Percentiles rank a stretch among this genome's conserved stretches.
Evolutionary conservation across 495 filamentous ascomycete species (phyloP).

Genomic region (Penicillium antarcticum): DNA sequence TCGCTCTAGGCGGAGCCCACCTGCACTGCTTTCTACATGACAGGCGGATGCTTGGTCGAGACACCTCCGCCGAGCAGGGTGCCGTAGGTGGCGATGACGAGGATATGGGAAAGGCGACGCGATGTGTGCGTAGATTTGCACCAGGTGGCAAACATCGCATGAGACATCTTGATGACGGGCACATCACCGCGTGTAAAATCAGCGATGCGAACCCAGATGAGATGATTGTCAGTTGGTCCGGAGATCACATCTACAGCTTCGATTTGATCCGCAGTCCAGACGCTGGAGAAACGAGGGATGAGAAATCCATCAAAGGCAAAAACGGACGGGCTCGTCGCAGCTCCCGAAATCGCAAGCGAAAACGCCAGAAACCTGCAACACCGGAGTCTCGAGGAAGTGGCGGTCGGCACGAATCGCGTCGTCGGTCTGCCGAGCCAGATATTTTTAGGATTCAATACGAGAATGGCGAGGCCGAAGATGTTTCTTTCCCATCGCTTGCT

Average conservation of each 20-base stretch:
- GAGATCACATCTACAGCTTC: constrained; percentile 72
- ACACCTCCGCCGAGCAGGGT: constrained; percentile 53
- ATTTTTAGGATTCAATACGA: constrained; percentile 57
- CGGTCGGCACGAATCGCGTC: constrained; percentile 40
- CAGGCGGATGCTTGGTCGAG: constrained; percentile 67
- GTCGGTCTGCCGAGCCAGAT: constrained; percentile 27
- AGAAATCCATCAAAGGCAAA: constrained; percentile 13
- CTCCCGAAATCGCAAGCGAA: constrained; percentile 52
- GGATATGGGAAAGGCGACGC: constrained; percentile 58
- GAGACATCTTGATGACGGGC: constrained; percentile 53
- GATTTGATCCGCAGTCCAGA: constrained; percentile 63
- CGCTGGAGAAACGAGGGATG: constrained; percentile 35
- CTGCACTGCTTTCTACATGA: constrained; percentile 75
- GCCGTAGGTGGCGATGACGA: constrained; percentile 50
- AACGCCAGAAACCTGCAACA: constrained; percentile 48
- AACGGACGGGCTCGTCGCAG: constrained; percentile 16
- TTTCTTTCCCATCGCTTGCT: constrained; percentile 36
- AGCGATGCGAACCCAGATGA: constrained; percentile 75
- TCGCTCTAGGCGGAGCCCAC: constrained; percentile 70
- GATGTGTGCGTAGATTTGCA: constrained; percentile 68
- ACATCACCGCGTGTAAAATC: constrained; percentile 78
- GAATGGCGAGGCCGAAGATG: constrained; percentile 60
- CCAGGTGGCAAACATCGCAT: constrained; percentile 55
- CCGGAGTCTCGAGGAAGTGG: constrained; percentile 43
- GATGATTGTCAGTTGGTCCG: constrained; percentile 73